Evolutionary conservation across 73 alveolate genomes (phyloP).

Genomic region (Effrenium voratum): DNA sequence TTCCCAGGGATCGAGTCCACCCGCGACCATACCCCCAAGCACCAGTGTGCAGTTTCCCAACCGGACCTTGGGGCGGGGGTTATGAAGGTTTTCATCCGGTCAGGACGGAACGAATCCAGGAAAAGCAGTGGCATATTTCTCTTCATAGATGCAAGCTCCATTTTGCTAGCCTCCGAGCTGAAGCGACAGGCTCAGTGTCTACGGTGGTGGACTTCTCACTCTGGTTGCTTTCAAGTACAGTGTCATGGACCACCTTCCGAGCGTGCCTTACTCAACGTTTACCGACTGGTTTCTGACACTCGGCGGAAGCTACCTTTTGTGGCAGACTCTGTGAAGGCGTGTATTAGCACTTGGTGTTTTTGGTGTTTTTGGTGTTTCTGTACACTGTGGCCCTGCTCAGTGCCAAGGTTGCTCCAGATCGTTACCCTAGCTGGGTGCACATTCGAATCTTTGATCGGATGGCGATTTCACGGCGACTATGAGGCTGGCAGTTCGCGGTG

Average conservation of each 20-base stretch:
- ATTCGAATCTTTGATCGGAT: constrained; percentile 13
- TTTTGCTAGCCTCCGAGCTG: too few species aligned
- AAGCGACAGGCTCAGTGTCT: constrained; percentile 86
- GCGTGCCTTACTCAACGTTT: constrained; percentile 81
- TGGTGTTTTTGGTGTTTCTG: background rate
- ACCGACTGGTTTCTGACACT: constrained; percentile 64
- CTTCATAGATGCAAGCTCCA: too few species aligned
- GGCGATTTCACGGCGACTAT: background rate
- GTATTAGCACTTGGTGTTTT: background rate
- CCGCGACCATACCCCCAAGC: too few species aligned
- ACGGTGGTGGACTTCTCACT: constrained; percentile 77
- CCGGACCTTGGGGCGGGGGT: too few species aligned
- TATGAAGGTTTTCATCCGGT: too few species aligned
- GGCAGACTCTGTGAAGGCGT: background rate
- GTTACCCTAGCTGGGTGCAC: constrained; percentile 39
- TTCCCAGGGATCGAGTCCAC: too few species aligned
- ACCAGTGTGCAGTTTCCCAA: too few species aligned
- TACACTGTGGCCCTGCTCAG: background rate
- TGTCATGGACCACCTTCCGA: constrained; percentile 89
- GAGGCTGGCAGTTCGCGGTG: too few species aligned
- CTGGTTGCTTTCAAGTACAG: constrained; percentile 87
- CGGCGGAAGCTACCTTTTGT: background rate
- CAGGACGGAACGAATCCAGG: too few species aligned
- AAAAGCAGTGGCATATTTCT: too few species aligned
- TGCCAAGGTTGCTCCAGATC: constrained; percentile 60